These are phyloP conservation scores for Triticum monococcum DNA, from an alignment of 176 grass and related monocot species.

Conservation along the genomic window DNA sequence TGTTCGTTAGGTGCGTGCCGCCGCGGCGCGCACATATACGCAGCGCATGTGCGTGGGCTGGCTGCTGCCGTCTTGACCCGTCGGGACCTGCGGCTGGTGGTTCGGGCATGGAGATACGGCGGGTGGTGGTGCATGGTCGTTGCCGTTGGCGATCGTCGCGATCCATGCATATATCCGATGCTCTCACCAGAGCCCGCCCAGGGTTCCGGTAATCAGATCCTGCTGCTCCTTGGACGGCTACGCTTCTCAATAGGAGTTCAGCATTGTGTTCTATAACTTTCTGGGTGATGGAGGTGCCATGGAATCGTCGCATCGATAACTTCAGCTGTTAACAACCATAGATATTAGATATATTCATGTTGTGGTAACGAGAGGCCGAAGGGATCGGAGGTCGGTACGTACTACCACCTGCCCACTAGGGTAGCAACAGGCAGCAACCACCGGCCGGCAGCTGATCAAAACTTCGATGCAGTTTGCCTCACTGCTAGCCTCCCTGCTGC, in stretches of 20 bases:
- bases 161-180: not conserved
- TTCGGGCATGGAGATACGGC: not conserved
- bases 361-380: not conserved
- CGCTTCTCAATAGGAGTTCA: not conserved
- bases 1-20: constrained; percentile 21
- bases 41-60: not conserved
- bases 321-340: not conserved
- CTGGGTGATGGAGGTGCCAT: too few relatives aligned
- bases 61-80: not conserved
- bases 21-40: constrained; percentile 9
- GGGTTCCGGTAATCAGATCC: not conserved
- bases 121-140: not conserved
- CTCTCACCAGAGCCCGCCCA: not conserved
- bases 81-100: not conserved
- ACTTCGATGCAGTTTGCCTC: constrained; percentile 19
- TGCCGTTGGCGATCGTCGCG: not conserved
- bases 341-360: not conserved
- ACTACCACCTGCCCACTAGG: not conserved
- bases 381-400: not conserved
- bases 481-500: not conserved
- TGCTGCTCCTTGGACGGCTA: not conserved
- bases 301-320: not conserved
- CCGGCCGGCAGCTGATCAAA: constrained; percentile 24
- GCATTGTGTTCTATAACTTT: too few relatives aligned
- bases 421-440: not conserved